phyloP scores from a whole-genome alignment of 108 stramenopile genomes.

The Cyclotella choctawhatcheeana region DNA sequence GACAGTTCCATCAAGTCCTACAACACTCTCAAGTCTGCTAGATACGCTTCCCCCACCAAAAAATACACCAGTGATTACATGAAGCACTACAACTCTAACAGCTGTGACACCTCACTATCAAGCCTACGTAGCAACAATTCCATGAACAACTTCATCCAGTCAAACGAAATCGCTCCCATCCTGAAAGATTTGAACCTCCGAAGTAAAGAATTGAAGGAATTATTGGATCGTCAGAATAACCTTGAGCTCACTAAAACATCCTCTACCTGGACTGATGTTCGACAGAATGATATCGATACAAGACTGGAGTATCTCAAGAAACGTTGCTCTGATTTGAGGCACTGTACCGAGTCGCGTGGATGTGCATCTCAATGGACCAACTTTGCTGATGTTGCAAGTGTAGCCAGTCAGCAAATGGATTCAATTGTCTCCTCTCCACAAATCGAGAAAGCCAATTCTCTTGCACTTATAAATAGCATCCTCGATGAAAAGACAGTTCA shows the following conservation, averaged over 20 bases:
- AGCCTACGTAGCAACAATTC: not conserved
- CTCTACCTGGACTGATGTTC: constrained; percentile 1
- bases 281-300: constrained; percentile 16
- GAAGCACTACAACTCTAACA: not conserved
- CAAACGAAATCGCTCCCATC: not conserved
- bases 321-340: constrained; percentile 3
- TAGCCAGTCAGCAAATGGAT: not conserved
- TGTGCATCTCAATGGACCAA: not conserved
- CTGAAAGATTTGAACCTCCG: not conserved
- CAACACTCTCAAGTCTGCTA: not conserved
- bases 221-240: not conserved
- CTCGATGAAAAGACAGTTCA: not conserved
- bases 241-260: not conserved
- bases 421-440: not conserved
- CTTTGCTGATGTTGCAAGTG: not conserved
- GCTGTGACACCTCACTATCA: not conserved
- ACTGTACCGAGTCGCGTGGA: not conserved
- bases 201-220: constrained; percentile 9
- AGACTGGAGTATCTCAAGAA: constrained; percentile 12
- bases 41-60: not conserved
- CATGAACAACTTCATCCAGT: not conserved
- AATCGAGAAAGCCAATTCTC: not conserved
- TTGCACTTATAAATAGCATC: not conserved
- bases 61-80: not conserved
- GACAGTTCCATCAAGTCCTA: not conserved